Conservation (phyloP, 179 eudicot species). For the Silene vulgaris region DNA sequence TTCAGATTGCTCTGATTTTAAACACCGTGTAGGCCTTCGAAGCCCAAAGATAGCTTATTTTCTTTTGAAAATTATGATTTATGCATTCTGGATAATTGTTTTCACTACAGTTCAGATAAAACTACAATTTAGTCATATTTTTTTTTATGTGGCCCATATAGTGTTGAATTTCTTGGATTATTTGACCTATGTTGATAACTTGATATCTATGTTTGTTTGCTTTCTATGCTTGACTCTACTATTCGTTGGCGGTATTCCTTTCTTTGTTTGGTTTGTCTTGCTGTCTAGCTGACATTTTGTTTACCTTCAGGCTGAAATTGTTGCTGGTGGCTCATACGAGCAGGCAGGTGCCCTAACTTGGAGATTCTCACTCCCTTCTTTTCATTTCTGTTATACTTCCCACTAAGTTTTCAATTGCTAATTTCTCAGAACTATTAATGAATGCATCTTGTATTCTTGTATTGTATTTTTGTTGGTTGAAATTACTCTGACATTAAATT, state of each 20-base stretch:
- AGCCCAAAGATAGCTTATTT: no score
- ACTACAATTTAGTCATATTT: no score
- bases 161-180: neutral
- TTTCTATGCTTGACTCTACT: no score
- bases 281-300: neutral
- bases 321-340: slow-evolving; percentile 50
- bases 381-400: neutral
- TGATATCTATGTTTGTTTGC: no score
- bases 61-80: neutral
- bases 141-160: no score
- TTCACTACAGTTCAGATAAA: neutral
- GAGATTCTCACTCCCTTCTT: neutral
- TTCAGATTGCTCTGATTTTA: no score
- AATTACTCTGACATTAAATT: neutral
- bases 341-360: slow-evolving; percentile 34
- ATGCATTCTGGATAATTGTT: neutral
- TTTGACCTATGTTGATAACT: neutral
- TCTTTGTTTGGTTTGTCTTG: slow-evolving; percentile 8
- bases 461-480: neutral
- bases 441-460: neutral
- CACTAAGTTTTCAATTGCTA: neutral
- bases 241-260: neutral
- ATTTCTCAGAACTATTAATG: neutral
- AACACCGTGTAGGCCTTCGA: no score
- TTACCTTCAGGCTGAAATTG: slow-evolving; percentile 51